Percentiles rank a stretch among this genome's conserved stretches.
These are phyloP conservation scores for Pythium apleroticum DNA, from an alignment of 352 stramenopile genomes.

Conservation along the genomic window DNA sequence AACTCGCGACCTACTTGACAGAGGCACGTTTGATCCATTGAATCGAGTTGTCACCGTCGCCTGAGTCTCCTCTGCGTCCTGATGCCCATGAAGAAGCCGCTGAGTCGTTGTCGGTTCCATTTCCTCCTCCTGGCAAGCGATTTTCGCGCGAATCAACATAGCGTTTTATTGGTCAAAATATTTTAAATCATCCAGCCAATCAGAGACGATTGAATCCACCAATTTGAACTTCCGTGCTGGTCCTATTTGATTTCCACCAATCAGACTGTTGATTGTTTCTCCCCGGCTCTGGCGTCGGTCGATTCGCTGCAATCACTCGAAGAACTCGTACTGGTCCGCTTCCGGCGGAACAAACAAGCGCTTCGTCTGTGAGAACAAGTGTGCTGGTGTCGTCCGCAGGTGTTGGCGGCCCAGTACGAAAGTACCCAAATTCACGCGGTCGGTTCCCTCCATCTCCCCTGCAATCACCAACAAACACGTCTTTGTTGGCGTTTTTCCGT, in stretches of 20 bases:
- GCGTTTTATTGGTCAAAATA: conserved; percentile 13
- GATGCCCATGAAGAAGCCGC: neutral
- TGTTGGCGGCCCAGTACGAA: conserved; percentile 37
- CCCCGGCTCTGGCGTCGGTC: neutral
- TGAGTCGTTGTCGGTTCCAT: conserved; percentile 9
- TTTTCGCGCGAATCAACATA: neutral
- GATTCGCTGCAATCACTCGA: conserved; percentile 2
- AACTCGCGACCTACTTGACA: neutral
- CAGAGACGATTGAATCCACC: conserved; percentile 3
- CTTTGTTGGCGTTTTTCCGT: neutral
- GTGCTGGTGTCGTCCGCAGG: neutral
- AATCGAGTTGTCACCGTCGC: neutral
- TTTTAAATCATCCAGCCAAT: conserved; percentile 9
- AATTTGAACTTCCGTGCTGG: conserved; percentile 19
- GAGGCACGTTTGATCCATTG: too few relatives aligned
- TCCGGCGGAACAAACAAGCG: neutral
- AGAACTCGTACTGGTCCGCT: conserved; percentile 6
- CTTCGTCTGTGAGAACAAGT: neutral
- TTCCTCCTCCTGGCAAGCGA: neutral
- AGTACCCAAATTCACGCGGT: conserved; percentile 17
- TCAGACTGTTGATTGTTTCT: neutral
- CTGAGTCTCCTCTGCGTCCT: neutral
- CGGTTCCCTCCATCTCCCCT: neutral
- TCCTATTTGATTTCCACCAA: neutral
- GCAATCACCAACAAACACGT: conserved; percentile 4